Evolutionary conservation across 2,329 filamentous ascomycete species (phyloP).

Genomic region (Penicillium sp.): DNA sequence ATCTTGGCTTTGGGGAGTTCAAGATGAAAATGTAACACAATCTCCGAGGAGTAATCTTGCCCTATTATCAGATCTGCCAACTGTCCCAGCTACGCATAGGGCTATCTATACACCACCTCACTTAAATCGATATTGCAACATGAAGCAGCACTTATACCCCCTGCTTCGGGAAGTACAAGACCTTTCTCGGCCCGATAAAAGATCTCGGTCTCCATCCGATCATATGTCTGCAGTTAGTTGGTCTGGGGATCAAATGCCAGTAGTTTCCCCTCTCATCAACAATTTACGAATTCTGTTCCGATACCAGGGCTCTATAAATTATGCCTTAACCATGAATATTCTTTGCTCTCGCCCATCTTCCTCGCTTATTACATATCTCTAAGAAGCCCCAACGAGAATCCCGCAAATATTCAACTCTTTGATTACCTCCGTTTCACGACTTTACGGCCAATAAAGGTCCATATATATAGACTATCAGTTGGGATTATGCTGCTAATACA

Average conservation of each 20-base stretch:
- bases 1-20: background rate
- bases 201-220: background rate
- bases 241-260: background rate
- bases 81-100: background rate
- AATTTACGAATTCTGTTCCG: no score
- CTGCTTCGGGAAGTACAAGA: background rate
- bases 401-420: background rate
- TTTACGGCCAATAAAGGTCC: no score
- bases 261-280: background rate
- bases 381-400: background rate
- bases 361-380: background rate
- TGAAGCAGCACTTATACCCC: background rate
- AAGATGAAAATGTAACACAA: background rate
- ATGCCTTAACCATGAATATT: background rate
- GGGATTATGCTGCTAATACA: no score
- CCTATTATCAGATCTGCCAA: background rate
- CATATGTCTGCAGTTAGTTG: background rate
- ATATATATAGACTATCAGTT: no score
- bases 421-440: no score
- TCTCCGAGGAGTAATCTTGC: background rate
- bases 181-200: background rate
- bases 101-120: background rate
- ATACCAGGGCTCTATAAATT: no score
- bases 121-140: background rate
- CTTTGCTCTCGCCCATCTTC: background rate